phyloP scores from a whole-genome alignment of 2,329 filamentous ascomycete species.

The Dactylonectria estremocensis region DNA sequence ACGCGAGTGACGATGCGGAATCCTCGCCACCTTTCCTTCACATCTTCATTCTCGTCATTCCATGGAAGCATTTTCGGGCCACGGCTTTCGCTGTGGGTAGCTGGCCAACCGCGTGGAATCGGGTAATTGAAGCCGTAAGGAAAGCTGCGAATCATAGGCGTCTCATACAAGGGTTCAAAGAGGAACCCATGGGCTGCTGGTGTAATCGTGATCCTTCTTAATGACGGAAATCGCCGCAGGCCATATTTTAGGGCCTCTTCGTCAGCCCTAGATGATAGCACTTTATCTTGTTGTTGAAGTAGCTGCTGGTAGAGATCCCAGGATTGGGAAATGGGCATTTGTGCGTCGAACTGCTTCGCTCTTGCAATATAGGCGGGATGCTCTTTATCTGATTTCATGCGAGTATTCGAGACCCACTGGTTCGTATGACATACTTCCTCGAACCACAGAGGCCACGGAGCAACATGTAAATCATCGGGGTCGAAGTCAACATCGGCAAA shows the following conservation, averaged over 20 bases:
- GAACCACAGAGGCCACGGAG: no score
- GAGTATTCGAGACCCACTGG: no score
- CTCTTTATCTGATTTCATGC: no score
- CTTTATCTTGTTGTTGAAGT: conserved; percentile 51
- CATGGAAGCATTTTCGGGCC: no score
- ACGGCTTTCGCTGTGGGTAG: no score
- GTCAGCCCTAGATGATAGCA: conserved; percentile 49
- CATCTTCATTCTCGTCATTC: background rate
- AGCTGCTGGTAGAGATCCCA: conserved; percentile 53
- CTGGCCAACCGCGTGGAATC: conserved; percentile 49
- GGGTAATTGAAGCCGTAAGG: conserved; percentile 58
- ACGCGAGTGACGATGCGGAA: conserved; percentile 49
- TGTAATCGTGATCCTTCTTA: conserved; percentile 57
- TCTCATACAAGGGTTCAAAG: conserved; percentile 56
- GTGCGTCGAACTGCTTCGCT: no score
- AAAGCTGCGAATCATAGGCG: conserved; percentile 60
- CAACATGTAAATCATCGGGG: no score
- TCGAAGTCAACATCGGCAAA: no score
- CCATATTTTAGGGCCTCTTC: conserved; percentile 51
- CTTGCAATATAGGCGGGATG: no score
- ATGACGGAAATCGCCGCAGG: conserved; percentile 51
- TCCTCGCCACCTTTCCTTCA: conserved; percentile 50
- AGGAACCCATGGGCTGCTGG: conserved; percentile 56
- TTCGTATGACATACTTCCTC: no score
- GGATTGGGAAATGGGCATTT: conserved; percentile 7